Evolutionary conservation across 2,329 filamentous ascomycete species (phyloP), one percentile per base, ranked within the genome.

Genomic region (Claviceps fusiformis): DNA sequence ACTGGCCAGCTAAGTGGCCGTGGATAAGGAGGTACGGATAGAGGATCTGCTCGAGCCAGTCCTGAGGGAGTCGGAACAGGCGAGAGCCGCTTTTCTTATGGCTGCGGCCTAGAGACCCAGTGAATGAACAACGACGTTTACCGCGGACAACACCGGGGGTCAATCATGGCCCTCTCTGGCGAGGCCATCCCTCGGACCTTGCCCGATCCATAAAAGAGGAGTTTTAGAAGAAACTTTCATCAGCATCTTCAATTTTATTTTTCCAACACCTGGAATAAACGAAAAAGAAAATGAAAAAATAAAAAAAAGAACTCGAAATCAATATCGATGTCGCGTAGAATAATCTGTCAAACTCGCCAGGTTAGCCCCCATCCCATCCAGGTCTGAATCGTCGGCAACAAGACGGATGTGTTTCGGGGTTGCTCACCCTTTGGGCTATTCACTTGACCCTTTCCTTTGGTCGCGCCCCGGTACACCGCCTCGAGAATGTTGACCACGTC

Each of bases 401-500:
- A 11, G 2, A 44, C 4, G 19, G 41, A 11, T n/a, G 33, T 33
- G 17, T 10, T 27, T 7, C 11, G 24, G 37, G 13, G 11, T 1
- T 8, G n/a, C 53, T 44, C 54, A 63, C 68, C 91, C 77, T 97
- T 98, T 1, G 92, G 93, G 67, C 89, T 95, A 61, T 97, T 90
- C 45, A 98, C 93, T 62, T 98, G 73, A 86, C 95, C 93, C 54
- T 92, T 79, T 0, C 95, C 93, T 75, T 98, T 98, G 79, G 95
- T 97, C 37, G 93, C 93, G n/a, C 93, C 93, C 57, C 91, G 85
- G 69, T 97, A 98, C 58, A 98, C 91, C 5, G 91, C 96, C 77
- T 98, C 93, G 66, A 97, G 85, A 61, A 98, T 98, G 72, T 98
- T 93, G 65, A 98, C 95, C 65, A 98, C 77, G 74, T 98, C 93